phyloP scores from a whole-genome alignment of 192 early-diverging fungal species.

The Borealophlyctis nickersoniae region DNA sequence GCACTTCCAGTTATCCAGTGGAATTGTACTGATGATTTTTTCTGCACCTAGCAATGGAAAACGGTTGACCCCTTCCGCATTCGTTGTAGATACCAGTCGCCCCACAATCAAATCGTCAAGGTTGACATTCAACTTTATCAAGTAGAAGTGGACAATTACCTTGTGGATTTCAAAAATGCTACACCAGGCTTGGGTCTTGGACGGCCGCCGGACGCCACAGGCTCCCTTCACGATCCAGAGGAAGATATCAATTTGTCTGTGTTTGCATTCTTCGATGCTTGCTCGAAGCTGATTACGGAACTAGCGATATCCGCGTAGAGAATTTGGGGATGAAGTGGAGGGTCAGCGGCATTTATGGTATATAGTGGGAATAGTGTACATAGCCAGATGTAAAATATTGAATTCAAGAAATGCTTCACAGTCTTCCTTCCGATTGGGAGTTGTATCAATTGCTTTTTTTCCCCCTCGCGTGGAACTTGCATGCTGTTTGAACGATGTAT shows the following conservation, averaged over 20 bases:
- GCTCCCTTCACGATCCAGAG: constrained; percentile 11
- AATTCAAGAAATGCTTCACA: too few relatives aligned
- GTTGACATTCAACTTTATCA: constrained; percentile 94
- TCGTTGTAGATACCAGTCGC: constrained; percentile 13
- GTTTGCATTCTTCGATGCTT: constrained; percentile 96
- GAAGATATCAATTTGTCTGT: constrained; percentile 44
- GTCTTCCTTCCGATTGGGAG: too few relatives aligned
- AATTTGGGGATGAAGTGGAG: too few relatives aligned
- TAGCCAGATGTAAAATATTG: too few relatives aligned
- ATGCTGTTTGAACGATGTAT: too few relatives aligned
- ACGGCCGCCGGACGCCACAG: background rate
- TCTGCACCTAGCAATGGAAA: constrained; percentile 80
- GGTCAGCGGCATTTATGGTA: too few relatives aligned
- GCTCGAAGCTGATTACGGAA: constrained; percentile 90
- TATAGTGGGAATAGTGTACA: too few relatives aligned
- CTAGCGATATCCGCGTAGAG: constrained; percentile 73
- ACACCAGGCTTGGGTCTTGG: constrained; percentile 11
- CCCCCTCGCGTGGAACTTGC: too few relatives aligned
- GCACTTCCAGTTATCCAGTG: too few relatives aligned
- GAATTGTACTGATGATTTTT: too few relatives aligned
- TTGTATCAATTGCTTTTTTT: too few relatives aligned
- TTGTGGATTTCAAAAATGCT: constrained; percentile 94
- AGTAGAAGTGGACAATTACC: constrained; percentile 84
- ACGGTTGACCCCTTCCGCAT: constrained; percentile 85
- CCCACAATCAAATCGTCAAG: constrained; percentile 56